Base-by-base conservation (phyloP, 2,329 filamentous ascomycete species). In the Aspergillus sp. region DNA sequence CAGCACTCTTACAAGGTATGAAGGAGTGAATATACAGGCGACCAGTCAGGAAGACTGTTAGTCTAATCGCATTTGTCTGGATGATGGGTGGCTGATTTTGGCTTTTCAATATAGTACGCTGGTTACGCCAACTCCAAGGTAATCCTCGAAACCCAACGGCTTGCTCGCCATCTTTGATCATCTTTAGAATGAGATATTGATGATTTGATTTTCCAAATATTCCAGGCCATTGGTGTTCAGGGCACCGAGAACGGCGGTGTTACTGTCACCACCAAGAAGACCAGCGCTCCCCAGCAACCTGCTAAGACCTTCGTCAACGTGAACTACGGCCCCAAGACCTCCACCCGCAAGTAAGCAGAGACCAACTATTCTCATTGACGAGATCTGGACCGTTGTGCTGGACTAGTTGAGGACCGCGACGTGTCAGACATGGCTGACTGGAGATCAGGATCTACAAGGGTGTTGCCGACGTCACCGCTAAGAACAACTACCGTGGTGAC, bases 91-190 rank as follows among this genome's bases (percentile, higher is more conserved):
- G 52, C 58, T 65, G 49, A 67, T 47, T 43, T 39, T 19, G 25
- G 52, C 23, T 35, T 48, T 51, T 50, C 44, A 19, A 12, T 56
- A 54, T 69, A 94, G 88, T 82, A 95, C 75, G 88, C 88, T 65
- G 93, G 93, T 68, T 94, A 90, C 75, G 83, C 88, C 74, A 95
- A 95, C 80, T 82, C 85, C 72, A 93, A 95, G 87, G 89, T 93
- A 86, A 64, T 44, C 44, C 25, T 57, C 60, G 20, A 38, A 22
- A 23, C 10, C 2, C n/a, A 17, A 17, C 30, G 15, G 20, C 19
- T 17, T 15, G 10, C 25, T 10, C 7, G 25, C 25, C 10, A 30
- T 30, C 10, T 27, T 27, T 30, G 10, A 30, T 12, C 25, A 30
- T 30, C 9, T 4, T 30, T 30, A 1, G 37, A 10, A 20, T 7